Evolutionary conservation across 768 basidiomycete species (phyloP).

Genomic region (Tylopilus felleus): DNA sequence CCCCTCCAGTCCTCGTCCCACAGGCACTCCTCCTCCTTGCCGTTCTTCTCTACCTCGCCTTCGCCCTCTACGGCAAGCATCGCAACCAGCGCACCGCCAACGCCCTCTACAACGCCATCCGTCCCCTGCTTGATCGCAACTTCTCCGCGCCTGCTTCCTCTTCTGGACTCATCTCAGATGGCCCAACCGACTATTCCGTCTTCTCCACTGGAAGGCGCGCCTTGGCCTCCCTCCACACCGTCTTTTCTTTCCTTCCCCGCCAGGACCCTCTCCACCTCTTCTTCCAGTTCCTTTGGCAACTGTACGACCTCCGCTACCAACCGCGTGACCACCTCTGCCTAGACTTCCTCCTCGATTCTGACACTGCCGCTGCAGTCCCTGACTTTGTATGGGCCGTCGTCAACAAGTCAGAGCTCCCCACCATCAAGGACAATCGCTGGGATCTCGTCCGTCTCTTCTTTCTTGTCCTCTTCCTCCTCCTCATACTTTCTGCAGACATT

Average conservation of each 20-base stretch:
- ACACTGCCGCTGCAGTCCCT: conserved; percentile 37
- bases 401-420: conserved; percentile 70
- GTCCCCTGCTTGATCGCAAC: conserved; percentile 58
- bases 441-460: conserved; percentile 65
- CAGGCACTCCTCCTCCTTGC: conserved; percentile 58
- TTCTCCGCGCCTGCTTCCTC: conserved; percentile 65
- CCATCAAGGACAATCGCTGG: conserved; percentile 73
- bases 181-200: conserved; percentile 74
- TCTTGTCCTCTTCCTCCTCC: background rate
- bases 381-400: conserved; percentile 86
- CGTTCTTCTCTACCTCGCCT: conserved; percentile 52
- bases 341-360: conserved; percentile 68
- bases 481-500: conserved; percentile 57
- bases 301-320: conserved; percentile 74
- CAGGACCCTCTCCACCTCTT: conserved; percentile 74
- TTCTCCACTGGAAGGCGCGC: conserved; percentile 87
- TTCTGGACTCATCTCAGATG: conserved; percentile 58
- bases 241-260: conserved; percentile 73
- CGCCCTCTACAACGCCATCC: conserved; percentile 63
- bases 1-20: conserved; percentile 52
- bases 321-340: conserved; percentile 69
- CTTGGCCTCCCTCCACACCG: conserved; percentile 72
- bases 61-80: conserved; percentile 58
- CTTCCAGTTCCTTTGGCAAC: conserved; percentile 56
- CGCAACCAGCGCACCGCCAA: conserved; percentile 59